Evolutionary conservation across 1,284 basidiomycete genomes (phyloP), one percentile per base, ranked within the genome.

Genomic region (Cryptococcus sp.): DNA sequence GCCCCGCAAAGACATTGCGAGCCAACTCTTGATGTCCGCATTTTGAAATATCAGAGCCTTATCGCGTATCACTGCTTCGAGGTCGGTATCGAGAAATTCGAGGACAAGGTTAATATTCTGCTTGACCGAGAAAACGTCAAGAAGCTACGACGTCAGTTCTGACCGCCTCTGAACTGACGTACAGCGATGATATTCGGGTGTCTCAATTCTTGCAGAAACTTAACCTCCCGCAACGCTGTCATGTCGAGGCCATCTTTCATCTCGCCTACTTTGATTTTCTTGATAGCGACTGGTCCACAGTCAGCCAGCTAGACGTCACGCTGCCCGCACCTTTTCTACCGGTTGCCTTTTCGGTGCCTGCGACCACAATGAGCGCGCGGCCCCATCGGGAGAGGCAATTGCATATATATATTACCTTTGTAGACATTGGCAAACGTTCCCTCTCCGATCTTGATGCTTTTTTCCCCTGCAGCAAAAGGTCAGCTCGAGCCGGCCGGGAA

Each of bases 231-330:
- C 61, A 99, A 88, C 49, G 96, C 96, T 61, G 93, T 96, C 89
- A 99, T 96, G 80, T 99, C 96, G 54, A 99, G 84, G 10, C 96
- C 96, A 79, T 99, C 95, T 76, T 95, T 96, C 83, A 96, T 93
- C 73, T 93, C 88, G 22, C 94, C 93, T 17, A 93, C 89, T 75
- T 96, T 96, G 74, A 96, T 94, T 80, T 99, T 99, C 82, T 99
- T 99, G 74, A 99, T 97, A 54, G 96, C 96, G 5, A 98, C 78
- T 89, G 88, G 16, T 86, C 80, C 15, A 84, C 84, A 0, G 88
- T 90, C 0, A 85, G 80, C 20, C 5, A 11, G 3, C 22, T 57
- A 25, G 38, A 31, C 10, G 16, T 23, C 23, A 38, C 22, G 19
- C 31, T n/a, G 27, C 3, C 54, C 65, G 51, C 48, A 76, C 74